phyloP scores from a whole-genome alignment of 2,329 filamentous ascomycete genomes.

The Daldinia sp. region DNA sequence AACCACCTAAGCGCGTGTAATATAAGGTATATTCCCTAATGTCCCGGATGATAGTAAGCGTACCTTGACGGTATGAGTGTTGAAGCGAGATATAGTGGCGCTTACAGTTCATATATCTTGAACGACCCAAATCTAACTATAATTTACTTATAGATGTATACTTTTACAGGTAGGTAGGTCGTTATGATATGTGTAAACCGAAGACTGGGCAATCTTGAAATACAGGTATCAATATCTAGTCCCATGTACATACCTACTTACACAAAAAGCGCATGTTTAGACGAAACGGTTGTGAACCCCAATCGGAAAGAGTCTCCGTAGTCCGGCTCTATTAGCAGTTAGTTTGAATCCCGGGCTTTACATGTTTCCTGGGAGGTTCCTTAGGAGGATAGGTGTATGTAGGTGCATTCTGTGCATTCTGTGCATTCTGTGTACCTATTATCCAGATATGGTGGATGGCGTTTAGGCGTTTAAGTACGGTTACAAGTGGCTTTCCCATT shows the following conservation, averaged over 20 bases:
- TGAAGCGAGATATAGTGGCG: background rate
- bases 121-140: slow-evolving; percentile 2
- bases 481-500: slow-evolving; percentile 18
- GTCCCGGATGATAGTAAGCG: background rate
- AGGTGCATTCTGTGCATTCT: too few species aligned
- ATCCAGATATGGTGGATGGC: slow-evolving; percentile 23
- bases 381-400: too few species aligned
- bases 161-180: background rate
- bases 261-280: slow-evolving; percentile 4
- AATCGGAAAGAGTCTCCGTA: slow-evolving; percentile 30
- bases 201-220: too few species aligned
- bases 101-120: slow-evolving; percentile 4
- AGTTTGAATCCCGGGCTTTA: background rate
- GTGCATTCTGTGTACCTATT: too few species aligned
- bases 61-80: background rate
- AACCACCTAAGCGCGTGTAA: background rate
- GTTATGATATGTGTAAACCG: background rate
- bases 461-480: slow-evolving; percentile 5
- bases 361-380: too few species aligned
- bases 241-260: background rate
- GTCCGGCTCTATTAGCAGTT: slow-evolving; percentile 18
- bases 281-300: slow-evolving; percentile 30
- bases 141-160: background rate
- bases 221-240: too few species aligned
- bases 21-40: background rate